Base-by-base conservation (phyloP, 192 early-diverging fungal genomes). In the Gaertneriomyces semiglobifer region DNA sequence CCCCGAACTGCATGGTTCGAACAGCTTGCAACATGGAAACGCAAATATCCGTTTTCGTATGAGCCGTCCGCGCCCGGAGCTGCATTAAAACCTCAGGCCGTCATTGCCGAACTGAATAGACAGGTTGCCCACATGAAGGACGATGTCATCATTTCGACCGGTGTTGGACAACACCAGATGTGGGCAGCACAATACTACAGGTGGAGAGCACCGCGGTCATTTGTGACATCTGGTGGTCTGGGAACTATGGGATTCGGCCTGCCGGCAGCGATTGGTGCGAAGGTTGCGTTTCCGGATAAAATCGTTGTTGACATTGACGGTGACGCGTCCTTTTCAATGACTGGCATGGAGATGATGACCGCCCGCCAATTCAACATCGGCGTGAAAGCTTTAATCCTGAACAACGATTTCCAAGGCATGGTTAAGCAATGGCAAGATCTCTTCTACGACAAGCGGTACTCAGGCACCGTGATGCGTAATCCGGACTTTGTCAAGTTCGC, bases 371-470 rank as follows among this genome's bases (percentile, higher is more conserved):
- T 88, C 84, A 91, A 95, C 73, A 95, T 99, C 77, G 90, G 88
- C 46, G 94, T 95, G 74, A 99, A 99, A 85, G 91, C 95, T 41
- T 75, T 99, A 9, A 82, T 99, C 60, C 81, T 99, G 33, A 98
- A 99, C 85, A 99, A 99, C 76, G 92, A 94, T 65, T 99, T 97
- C 91, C 96, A 99, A 79, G 96, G 96, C 43, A 97, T 97, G 96
- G 93, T 96, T 16, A 85, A 85, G 64, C 84, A 85, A 70, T 85
- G 84, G 84, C 84, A 84, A 77, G 96, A 99, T 77, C 82, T 99
- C 53, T 99, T 99, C 77, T 99, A 99, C 75, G 89, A 95, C 70
- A 87, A 96, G 79, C 88, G 96, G 61, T 95, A 96, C 72, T 93
- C 93, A 53, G 92, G 88, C 52, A 98, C 96, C 3, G 77, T 75